These are phyloP conservation scores for Sordariomycetes sp. DNA, from an alignment of 2,329 filamentous ascomycete genomes.

Conservation along the genomic window DNA sequence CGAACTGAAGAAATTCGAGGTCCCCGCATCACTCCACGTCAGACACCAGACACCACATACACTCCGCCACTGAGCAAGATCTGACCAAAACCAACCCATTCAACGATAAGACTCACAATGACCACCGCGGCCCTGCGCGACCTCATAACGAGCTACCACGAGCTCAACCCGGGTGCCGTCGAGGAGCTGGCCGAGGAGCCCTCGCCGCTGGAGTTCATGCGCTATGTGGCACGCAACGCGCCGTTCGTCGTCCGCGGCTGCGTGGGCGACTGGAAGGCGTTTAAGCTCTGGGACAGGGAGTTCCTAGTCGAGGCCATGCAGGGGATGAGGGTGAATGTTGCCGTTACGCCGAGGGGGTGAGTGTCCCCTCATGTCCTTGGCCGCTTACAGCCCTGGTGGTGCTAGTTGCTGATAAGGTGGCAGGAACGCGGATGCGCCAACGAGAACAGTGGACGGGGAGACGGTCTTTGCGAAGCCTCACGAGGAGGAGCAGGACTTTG, in stretches of 20 bases:
- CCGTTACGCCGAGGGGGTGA: constrained; percentile 63
- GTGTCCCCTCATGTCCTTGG: constrained; percentile 9
- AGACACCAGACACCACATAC: neutral
- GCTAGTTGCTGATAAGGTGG: neutral
- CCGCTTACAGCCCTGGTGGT: neutral
- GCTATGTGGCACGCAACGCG: constrained; percentile 61
- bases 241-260: constrained; percentile 62
- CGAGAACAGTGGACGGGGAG: constrained; percentile 12
- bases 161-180: constrained; percentile 53
- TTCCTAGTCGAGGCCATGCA: constrained; percentile 47
- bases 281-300: constrained; percentile 47
- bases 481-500: constrained; percentile 54
- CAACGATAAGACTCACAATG: neutral
- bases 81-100: neutral
- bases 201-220: constrained; percentile 70
- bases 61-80: neutral
- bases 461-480: constrained; percentile 60
- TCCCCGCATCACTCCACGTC: too few species aligned
- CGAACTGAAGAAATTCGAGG: too few species aligned
- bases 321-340: constrained; percentile 57
- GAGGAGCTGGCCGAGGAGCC: constrained; percentile 55
- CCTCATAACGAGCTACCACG: constrained; percentile 45
- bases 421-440: constrained; percentile 27
- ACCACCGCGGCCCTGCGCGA: neutral
- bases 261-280: constrained; percentile 53